phyloP scores from a whole-genome alignment of 495 filamentous ascomycete species.

The Melanomma pulvis-pyrius region DNA sequence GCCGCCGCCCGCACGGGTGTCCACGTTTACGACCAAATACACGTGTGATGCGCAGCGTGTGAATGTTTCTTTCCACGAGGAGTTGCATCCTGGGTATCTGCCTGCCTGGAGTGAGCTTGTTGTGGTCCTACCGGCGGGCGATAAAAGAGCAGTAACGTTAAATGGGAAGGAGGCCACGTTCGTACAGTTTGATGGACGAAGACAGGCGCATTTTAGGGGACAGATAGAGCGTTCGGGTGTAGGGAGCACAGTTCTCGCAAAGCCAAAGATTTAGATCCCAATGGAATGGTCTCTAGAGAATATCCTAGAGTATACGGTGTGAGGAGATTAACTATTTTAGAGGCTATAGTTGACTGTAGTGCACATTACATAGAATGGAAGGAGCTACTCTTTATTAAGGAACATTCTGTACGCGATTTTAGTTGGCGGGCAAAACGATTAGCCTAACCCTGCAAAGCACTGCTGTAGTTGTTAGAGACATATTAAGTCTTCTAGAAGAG shows the following conservation, averaged over 20 bases:
- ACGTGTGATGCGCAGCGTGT: constrained; percentile 27
- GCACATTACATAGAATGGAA: no score
- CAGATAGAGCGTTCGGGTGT: background rate
- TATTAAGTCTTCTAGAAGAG: no score
- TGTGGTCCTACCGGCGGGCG: constrained; percentile 41
- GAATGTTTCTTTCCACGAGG: constrained; percentile 26
- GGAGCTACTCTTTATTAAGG: no score
- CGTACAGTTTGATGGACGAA: background rate
- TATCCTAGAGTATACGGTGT: no score
- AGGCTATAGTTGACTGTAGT: no score
- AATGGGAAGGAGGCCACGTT: constrained; percentile 5
- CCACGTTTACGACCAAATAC: constrained; percentile 41
- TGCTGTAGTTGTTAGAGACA: no score
- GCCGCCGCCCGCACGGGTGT: constrained; percentile 46
- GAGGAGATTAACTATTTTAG: no score
- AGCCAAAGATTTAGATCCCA: background rate
- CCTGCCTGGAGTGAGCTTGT: constrained; percentile 38
- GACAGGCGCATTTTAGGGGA: background rate
- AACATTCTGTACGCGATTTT: no score
- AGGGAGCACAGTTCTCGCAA: background rate
- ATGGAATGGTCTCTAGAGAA: no score
- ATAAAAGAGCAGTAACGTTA: constrained; percentile 26
- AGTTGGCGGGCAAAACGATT: no score
- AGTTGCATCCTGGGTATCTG: constrained; percentile 24
- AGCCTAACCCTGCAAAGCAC: no score